phyloP scores from a whole-genome alignment of 805 yeast species.

The Candida schatavii region DNA sequence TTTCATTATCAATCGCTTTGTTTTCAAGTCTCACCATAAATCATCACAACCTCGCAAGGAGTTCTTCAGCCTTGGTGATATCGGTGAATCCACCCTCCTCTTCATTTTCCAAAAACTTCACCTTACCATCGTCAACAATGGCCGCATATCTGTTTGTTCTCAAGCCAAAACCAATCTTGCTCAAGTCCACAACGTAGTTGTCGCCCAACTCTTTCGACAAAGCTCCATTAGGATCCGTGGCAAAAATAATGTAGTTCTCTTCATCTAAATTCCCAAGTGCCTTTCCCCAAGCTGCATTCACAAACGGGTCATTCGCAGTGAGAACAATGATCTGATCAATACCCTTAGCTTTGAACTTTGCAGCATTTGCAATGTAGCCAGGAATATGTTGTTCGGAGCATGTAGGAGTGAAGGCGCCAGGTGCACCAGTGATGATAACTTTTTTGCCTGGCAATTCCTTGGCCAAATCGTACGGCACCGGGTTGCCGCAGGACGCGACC shows the following conservation, averaged over 20 bases:
- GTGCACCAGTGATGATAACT: constrained; percentile 71
- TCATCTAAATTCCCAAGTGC: constrained; percentile 41
- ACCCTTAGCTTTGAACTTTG: constrained; percentile 54
- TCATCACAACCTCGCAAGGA: constrained; percentile 23
- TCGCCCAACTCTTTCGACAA: constrained; percentile 63
- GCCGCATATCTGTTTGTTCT: constrained; percentile 74
- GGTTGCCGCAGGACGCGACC: constrained; percentile 39
- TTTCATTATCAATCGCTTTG: too few species aligned
- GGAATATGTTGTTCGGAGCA: constrained; percentile 74
- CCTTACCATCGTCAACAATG: constrained; percentile 52
- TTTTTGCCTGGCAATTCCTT: constrained; percentile 43
- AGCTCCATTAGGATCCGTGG: constrained; percentile 60
- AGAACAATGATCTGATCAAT: constrained; percentile 62
- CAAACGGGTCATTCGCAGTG: constrained; percentile 72
- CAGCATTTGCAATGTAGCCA: constrained; percentile 51
- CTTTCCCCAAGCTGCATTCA: constrained; percentile 65
- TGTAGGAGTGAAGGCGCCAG: constrained; percentile 87
- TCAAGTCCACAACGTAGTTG: constrained; percentile 44
- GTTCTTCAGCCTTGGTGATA: constrained; percentile 21
- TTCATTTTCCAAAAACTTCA: constrained; percentile 31
- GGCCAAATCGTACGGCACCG: constrained; percentile 33
- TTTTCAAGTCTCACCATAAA: too few species aligned
- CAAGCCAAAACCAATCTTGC: constrained; percentile 50
- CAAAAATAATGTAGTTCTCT: constrained; percentile 48
- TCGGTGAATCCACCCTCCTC: constrained; percentile 23